These are phyloP conservation scores for Moricandia moricandioides DNA, from an alignment of 345 rosid genomes.

Conservation along the genomic window DNA sequence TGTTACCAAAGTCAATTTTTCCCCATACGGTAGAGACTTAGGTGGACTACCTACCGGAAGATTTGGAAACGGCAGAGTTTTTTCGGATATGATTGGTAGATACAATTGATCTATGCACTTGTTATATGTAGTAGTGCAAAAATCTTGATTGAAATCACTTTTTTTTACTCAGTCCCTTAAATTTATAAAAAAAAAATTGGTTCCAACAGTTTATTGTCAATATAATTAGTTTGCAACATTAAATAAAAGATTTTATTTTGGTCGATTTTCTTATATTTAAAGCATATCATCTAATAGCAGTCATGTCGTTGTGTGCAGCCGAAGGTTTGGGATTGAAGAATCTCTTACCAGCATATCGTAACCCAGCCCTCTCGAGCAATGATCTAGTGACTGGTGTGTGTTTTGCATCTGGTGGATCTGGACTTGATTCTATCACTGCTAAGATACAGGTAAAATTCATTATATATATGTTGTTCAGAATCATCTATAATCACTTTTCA, in stretches of 20 bases:
- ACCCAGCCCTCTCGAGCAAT: neutral
- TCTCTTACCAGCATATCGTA: slow-evolving; percentile 34
- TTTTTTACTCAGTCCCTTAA: too few species aligned
- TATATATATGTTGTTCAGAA: neutral
- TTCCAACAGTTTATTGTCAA: too few species aligned
- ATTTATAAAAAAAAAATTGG: too few species aligned
- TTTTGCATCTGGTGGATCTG: slow-evolving; percentile 40
- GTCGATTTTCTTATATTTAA: too few species aligned
- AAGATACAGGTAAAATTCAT: neutral
- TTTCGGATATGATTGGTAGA: slow-evolving; percentile 53
- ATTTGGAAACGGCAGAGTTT: slow-evolving; percentile 58
- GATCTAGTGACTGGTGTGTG: slow-evolving; percentile 35
- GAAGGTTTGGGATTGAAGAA: slow-evolving; percentile 31
- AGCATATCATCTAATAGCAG: neutral
- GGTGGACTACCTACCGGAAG: slow-evolving; percentile 60
- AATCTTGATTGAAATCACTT: too few species aligned
- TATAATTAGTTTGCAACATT: too few species aligned
- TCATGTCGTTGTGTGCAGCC: slow-evolving; percentile 8
- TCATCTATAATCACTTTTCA: neutral
- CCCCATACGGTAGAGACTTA: slow-evolving; percentile 61
- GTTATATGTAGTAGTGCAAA: too few species aligned
- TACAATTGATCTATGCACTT: neutral
- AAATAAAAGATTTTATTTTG: too few species aligned
- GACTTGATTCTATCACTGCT: slow-evolving; percentile 30
- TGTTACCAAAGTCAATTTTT: slow-evolving; percentile 41